Evolutionary conservation across 768 basidiomycete species (phyloP).

Genomic region (Naematelia aurantialba): DNA sequence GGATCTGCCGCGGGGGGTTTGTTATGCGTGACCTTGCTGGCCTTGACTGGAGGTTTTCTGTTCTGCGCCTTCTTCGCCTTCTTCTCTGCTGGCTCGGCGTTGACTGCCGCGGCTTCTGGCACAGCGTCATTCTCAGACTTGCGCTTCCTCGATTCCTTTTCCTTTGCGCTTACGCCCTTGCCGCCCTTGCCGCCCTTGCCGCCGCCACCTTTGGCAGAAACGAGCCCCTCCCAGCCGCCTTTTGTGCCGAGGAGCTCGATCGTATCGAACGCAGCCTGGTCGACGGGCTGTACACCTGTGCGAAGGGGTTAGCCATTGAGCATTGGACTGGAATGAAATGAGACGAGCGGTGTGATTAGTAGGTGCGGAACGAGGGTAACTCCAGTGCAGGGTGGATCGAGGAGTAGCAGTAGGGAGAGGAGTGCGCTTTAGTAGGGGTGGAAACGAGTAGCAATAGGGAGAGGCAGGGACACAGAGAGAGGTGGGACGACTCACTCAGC

Average conservation of each 20-base stretch:
- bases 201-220: slow-evolving; percentile 2
- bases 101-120: too few relatives aligned
- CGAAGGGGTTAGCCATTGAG: not conserved
- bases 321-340: not conserved
- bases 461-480: not conserved
- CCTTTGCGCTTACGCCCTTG: slow-evolving; percentile 4
- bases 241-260: slow-evolving; percentile 61
- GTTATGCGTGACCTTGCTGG: not conserved
- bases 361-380: too few relatives aligned
- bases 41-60: not conserved
- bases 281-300: slow-evolving; percentile 68
- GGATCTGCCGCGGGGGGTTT: not conserved
- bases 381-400: too few relatives aligned
- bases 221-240: slow-evolving; percentile 68
- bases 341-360: not conserved
- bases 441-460: not conserved
- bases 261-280: slow-evolving; percentile 62
- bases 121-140: too few relatives aligned
- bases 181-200: not conserved
- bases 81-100: slow-evolving; percentile 1
- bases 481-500: slow-evolving; percentile 59
- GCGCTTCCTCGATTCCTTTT: slow-evolving; percentile 1
- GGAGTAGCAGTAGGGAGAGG: too few relatives aligned
- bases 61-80: not conserved
- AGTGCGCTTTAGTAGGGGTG: too few relatives aligned